Evolutionary conservation across 768 basidiomycete species (phyloP).

Genomic region (Mrakia hoshinonis): DNA sequence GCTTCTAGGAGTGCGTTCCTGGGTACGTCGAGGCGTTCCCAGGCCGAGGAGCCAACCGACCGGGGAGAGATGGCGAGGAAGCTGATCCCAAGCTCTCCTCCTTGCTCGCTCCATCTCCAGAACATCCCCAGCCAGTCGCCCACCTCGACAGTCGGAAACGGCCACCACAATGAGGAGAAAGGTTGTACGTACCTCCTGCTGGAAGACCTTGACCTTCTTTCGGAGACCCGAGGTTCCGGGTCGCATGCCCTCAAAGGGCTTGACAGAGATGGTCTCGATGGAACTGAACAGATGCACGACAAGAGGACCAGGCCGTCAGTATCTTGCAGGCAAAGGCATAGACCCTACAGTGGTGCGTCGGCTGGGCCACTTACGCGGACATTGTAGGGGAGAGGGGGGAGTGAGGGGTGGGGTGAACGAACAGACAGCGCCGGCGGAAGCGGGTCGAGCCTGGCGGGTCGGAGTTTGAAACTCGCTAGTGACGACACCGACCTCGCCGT

Average conservation of each 20-base stretch:
- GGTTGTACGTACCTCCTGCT: slow-evolving; percentile 63
- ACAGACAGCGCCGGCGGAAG: too few relatives aligned
- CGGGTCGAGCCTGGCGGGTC: too few relatives aligned
- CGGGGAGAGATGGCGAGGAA: background rate
- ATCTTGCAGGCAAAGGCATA: background rate
- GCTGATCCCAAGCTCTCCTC: background rate
- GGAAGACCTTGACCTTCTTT: slow-evolving; percentile 97
- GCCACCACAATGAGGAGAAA: background rate
- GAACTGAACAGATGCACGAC: background rate
- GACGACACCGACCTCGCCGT: too few relatives aligned
- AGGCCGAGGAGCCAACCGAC: background rate
- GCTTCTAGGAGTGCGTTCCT: too few relatives aligned
- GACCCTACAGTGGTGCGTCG: too few relatives aligned
- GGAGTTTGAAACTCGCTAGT: too few relatives aligned
- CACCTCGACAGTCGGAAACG: too few relatives aligned
- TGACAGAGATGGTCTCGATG: slow-evolving; percentile 21
- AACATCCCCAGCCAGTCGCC: background rate
- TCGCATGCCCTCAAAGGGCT: slow-evolving; percentile 51
- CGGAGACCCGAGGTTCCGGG: slow-evolving; percentile 96
- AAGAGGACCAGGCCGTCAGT: background rate
- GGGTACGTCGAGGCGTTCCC: too few relatives aligned
- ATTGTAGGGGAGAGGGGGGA: background rate
- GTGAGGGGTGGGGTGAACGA: background rate
- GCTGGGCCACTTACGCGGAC: slow-evolving; percentile 14
- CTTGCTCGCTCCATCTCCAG: background rate